These are phyloP conservation scores for Cardamine resedifolia DNA, from an alignment of 345 rosid species.

Conservation along the genomic window DNA sequence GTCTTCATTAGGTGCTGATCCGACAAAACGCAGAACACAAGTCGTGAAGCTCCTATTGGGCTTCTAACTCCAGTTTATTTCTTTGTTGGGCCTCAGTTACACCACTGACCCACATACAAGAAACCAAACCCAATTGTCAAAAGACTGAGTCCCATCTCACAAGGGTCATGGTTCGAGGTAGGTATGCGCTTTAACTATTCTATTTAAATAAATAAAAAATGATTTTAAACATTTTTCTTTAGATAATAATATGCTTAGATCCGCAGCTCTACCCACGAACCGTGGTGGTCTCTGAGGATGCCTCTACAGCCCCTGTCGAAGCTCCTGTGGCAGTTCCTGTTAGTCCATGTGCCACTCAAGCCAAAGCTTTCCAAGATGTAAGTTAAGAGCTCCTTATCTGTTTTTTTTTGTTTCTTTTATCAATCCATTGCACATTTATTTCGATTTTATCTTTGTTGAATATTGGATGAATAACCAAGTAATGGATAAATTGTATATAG, in stretches of 20 bases:
- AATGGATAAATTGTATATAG: neutral
- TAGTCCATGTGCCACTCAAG: conserved; percentile 61
- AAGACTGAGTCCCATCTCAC: no score
- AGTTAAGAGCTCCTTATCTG: neutral
- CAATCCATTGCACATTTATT: neutral
- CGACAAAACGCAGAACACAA: no score
- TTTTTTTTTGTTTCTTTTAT: neutral
- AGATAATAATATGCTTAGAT: neutral
- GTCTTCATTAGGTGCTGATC: no score
- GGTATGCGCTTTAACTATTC: neutral
- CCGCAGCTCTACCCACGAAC: neutral
- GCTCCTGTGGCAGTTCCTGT: conserved; percentile 42
- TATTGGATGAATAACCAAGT: neutral
- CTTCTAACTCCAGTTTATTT: no score
- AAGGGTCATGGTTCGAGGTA: neutral
- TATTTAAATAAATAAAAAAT: neutral
- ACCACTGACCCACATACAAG: no score
- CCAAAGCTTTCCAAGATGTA: conserved; percentile 80
- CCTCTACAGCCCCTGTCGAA: neutral
- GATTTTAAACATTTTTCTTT: neutral
- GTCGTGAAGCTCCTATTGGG: no score
- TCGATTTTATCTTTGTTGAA: neutral
- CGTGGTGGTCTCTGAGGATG: neutral
- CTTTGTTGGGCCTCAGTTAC: no score
- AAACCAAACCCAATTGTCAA: no score